phyloP scores from a whole-genome alignment of 805 yeast species.

The Lipomyces yamadae region DNA sequence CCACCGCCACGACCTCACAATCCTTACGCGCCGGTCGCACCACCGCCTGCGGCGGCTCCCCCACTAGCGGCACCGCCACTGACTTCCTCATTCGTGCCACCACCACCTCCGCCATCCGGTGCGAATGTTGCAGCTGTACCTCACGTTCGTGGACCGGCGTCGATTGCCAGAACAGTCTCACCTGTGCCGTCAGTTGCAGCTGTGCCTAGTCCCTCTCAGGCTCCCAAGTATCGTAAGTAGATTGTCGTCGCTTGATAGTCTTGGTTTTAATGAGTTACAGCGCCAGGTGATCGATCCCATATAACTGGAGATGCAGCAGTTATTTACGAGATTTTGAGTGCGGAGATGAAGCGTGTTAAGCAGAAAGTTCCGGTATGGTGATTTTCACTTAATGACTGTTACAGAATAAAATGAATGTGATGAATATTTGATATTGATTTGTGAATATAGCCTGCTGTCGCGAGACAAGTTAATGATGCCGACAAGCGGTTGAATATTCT shows the following conservation, averaged over 20 bases:
- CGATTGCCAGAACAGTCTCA: conserved; percentile 37
- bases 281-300: conserved; percentile 71
- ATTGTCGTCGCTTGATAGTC: conserved; percentile 43
- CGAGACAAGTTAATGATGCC: conserved; percentile 76
- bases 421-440: neutral
- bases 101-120: conserved; percentile 38
- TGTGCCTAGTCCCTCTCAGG: conserved; percentile 41
- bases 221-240: conserved; percentile 41
- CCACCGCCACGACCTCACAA: conserved; percentile 17
- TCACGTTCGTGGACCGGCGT: conserved; percentile 39
- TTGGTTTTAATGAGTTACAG: conserved; percentile 3
- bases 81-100: conserved; percentile 26
- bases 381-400: neutral
- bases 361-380: conserved; percentile 68
- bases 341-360: conserved; percentile 63
- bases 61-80: conserved; percentile 26
- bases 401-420: neutral
- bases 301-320: conserved; percentile 63
- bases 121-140: conserved; percentile 39
- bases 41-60: conserved; percentile 20
- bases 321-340: conserved; percentile 61
- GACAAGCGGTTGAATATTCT: conserved; percentile 78
- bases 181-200: conserved; percentile 42
- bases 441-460: conserved; percentile 50
- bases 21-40: conserved; percentile 32